Evolutionary conservation across 2,329 filamentous ascomycete species (phyloP), one percentile per base, ranked within the genome.

Genomic region (Alternaria postmessia): DNA sequence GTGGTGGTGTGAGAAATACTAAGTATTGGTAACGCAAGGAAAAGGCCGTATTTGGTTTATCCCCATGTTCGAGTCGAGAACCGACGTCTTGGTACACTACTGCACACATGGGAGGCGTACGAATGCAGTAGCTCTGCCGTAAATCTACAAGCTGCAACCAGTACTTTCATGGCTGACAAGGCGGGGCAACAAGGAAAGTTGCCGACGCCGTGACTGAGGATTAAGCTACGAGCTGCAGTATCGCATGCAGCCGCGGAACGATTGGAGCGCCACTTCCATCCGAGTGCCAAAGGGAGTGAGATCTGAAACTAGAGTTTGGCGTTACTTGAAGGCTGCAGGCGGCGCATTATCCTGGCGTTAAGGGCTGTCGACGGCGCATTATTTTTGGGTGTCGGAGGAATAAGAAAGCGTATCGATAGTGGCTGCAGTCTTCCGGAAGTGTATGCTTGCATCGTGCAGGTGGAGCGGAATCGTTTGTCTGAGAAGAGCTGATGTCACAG

Each of bases 391-490:
- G 57, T 59, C 59, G 59, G 55, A 47, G 61, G 61, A 68, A 63
- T 56, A 53, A 34, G 61, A 62, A 54, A 64, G 64, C 59, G 63
- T 64, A 67, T 67, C 63, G 62, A 70, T 69, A 64, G 34, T 20
- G 43, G 34, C 18, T 20, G 55, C 41, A 42, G 49, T 51, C 60
- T 62, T 63, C 54, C 52, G 48, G 38, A 58, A 57, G 32, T 36
- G 51, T 51, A 57, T n/a, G 26, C 26, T 24, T 49, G 39, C 46
- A 55, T 57, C 54, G 42, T 32, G 34, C 16, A n/a, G 5, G 32
- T 42, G 47, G 47, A 52, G 34, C 48, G 30, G 41, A 49, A 41
- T 44, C 39, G 28, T 26, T 32, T 42, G 16, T 34, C 28, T 44
- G 20, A 32, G 26, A 16, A 44, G 46, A 49, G 46, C 46, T 38